Evolutionary conservation across 2,329 filamentous ascomycete species (phyloP).

Genomic region (Emmonsiellopsis sp.): DNA sequence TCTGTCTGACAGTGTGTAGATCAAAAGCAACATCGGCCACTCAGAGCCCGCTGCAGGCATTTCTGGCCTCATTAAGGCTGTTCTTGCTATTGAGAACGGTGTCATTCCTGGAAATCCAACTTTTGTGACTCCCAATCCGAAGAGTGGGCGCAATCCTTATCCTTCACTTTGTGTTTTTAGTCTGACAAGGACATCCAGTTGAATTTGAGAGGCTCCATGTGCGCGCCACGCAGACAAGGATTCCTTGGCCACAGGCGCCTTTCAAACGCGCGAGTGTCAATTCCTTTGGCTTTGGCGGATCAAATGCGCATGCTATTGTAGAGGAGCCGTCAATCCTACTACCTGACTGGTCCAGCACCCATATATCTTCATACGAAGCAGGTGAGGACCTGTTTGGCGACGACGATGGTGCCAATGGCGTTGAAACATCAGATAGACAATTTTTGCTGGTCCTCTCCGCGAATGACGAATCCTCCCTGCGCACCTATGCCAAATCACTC

Average conservation of each 20-base stretch:
- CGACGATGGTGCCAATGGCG: not conserved
- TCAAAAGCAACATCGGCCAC: constrained; percentile 7
- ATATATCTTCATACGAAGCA: constrained; percentile 4
- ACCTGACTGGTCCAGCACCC: not conserved
- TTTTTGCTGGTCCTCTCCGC: constrained; percentile 11
- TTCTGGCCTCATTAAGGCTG: constrained; percentile 7
- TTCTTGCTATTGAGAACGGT: constrained; percentile 13
- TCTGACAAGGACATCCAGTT: not conserved
- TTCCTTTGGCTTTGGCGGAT: constrained; percentile 13
- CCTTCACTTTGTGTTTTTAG: constrained; percentile 3
- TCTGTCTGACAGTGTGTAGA: not conserved
- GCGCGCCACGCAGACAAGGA: constrained; percentile 6
- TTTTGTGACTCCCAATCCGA: constrained; percentile 6
- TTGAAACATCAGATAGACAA: not conserved
- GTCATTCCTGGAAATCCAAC: constrained; percentile 5
- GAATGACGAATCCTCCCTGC: constrained; percentile 13
- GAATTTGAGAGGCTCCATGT: constrained; percentile 6
- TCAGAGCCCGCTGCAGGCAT: constrained; percentile 8
- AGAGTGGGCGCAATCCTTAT: constrained; percentile 17
- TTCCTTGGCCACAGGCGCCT: constrained; percentile 16
- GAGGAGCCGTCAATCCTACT: constrained; percentile 1
- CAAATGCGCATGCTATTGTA: constrained; percentile 10
- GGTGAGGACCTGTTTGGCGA: not conserved
- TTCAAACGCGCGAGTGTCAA: constrained; percentile 12
- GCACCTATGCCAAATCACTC: constrained; percentile 12